Conservation (phyloP, 2,329 filamentous ascomycete genomes). For the Zymoseptoria brevis region DNA sequence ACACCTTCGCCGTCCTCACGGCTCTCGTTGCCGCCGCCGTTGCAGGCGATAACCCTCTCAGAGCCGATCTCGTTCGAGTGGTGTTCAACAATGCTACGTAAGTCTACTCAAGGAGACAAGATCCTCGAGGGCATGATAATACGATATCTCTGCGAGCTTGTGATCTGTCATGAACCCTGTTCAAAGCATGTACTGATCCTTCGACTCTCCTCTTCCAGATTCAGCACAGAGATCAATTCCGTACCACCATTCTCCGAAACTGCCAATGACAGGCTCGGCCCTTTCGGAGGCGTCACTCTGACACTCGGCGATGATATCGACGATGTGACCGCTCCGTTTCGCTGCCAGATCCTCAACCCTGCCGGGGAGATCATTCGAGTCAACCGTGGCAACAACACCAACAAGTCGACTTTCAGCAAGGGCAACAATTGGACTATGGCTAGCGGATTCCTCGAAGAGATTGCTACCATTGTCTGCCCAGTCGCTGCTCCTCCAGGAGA, state of each 20-base stretch:
- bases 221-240: background rate
- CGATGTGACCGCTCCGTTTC: background rate
- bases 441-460: background rate
- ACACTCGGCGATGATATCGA: background rate
- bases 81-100: background rate
- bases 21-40: background rate
- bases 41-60: background rate
- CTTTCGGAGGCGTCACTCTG: background rate
- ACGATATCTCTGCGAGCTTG: background rate
- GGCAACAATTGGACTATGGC: background rate
- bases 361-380: background rate
- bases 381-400: background rate
- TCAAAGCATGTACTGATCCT: background rate
- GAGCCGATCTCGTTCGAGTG: background rate
- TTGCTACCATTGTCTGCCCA: background rate
- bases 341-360: background rate
- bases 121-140: background rate
- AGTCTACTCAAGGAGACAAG: background rate
- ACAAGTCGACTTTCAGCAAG: background rate
- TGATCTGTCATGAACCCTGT: background rate
- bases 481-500: background rate
- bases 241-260: background rate
- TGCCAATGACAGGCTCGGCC: background rate
- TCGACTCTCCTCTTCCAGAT: background rate
- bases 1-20: background rate